Conservation (phyloP, 2,329 filamentous ascomycete genomes). For the Ambrosiella cleistominuta region DNA sequence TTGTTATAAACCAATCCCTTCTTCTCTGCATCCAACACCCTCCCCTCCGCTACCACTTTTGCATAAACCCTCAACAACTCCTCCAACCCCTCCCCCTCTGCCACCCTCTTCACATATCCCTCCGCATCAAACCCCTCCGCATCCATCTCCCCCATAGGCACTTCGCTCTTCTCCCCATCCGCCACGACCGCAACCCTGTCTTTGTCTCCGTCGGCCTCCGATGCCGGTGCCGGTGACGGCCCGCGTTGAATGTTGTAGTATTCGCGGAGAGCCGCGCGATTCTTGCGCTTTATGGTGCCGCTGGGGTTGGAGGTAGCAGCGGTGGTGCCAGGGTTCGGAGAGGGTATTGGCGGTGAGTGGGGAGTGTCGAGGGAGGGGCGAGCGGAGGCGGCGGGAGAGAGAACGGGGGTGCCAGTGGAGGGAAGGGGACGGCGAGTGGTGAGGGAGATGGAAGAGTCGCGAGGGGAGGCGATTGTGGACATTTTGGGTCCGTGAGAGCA, state of each 20-base stretch:
- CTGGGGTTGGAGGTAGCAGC: constrained; percentile 14
- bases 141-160: constrained; percentile 57
- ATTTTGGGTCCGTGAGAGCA: constrained; percentile 23
- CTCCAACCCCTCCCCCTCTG: constrained; percentile 46
- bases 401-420: constrained; percentile 28
- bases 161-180: constrained; percentile 29
- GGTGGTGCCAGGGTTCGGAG: constrained; percentile 17
- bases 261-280: constrained; percentile 75
- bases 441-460: constrained; percentile 34
- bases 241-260: constrained; percentile 62
- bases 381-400: constrained; percentile 51
- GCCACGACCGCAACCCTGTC: not conserved
- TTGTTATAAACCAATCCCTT: constrained; percentile 98
- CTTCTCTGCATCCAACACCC: constrained; percentile 83
- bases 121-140: constrained; percentile 52
- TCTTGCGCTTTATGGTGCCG: constrained; percentile 35
- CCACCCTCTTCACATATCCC: constrained; percentile 44
- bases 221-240: constrained; percentile 15
- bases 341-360: constrained; percentile 42
- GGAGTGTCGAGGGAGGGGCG: constrained; percentile 54
- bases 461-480: constrained; percentile 48
- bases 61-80: constrained; percentile 56
- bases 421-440: constrained; percentile 31
- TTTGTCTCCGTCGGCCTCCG: not conserved
- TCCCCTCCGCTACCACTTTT: constrained; percentile 59